phyloP scores from a whole-genome alignment of 2,329 filamentous ascomycete species.

The Boeremia exigua region DNA sequence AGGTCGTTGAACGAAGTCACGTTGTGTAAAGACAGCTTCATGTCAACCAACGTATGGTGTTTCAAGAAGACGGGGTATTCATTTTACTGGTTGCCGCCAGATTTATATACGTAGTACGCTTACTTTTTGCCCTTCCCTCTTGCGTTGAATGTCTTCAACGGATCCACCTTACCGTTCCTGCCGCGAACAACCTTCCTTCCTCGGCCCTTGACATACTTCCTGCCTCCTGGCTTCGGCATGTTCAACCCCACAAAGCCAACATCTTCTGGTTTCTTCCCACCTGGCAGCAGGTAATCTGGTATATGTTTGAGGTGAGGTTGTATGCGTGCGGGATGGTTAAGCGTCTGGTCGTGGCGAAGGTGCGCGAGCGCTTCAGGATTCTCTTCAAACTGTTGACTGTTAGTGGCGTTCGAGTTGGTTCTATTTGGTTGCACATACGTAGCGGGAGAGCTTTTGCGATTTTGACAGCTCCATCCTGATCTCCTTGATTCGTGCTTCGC shows the following conservation, averaged over 20 bases:
- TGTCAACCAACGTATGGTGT: too few species aligned
- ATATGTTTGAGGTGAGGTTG: constrained; percentile 86
- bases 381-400: constrained; percentile 80
- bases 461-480: constrained; percentile 88
- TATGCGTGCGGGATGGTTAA: constrained; percentile 75
- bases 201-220: constrained; percentile 53
- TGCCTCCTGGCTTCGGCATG: constrained; percentile 51
- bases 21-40: too few species aligned
- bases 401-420: constrained; percentile 4
- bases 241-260: constrained; percentile 77
- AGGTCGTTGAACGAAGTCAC: too few species aligned
- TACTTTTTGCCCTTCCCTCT: constrained; percentile 48
- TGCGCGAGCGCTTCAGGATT: constrained; percentile 89
- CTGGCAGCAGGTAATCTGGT: constrained; percentile 88
- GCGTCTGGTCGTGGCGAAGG: constrained; percentile 86
- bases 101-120: too few species aligned
- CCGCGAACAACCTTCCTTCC: constrained; percentile 57
- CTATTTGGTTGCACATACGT: constrained; percentile 21
- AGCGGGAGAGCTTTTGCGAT: constrained; percentile 76
- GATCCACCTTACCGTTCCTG: constrained; percentile 76
- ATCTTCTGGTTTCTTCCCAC: constrained; percentile 71
- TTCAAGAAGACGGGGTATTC: too few species aligned
- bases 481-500: constrained; percentile 87
- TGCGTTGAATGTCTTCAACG: constrained; percentile 83
- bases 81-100: too few species aligned